A percentile compares a stretch with the other conserved stretches of the same genome.
phyloP scores from a whole-genome alignment of 2,329 filamentous ascomycete genomes.

The Aspergillus floridensis region DNA sequence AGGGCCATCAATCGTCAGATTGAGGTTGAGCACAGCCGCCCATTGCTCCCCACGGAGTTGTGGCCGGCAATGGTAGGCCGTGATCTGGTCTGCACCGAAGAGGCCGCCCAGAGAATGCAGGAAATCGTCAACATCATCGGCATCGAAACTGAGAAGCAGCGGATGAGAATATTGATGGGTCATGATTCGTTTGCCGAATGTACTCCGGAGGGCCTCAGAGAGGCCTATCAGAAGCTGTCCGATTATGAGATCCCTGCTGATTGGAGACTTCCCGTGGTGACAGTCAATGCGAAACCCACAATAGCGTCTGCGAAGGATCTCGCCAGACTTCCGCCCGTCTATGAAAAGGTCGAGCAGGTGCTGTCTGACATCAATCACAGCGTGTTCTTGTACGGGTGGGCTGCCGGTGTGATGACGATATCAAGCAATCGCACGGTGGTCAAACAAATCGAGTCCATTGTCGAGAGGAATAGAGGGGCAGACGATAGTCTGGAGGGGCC shows the following conservation, averaged over 20 bases:
- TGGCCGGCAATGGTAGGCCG: conserved; percentile 60
- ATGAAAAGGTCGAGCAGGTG: conserved; percentile 42
- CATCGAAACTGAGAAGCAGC: conserved; percentile 57
- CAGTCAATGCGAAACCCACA: conserved; percentile 51
- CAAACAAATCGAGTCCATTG: conserved; percentile 60
- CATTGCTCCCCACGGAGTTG: conserved; percentile 59
- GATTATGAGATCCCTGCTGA: conserved; percentile 53
- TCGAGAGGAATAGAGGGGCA: conserved; percentile 52
- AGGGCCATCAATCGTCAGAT: conserved; percentile 63
- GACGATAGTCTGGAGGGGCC: conserved; percentile 56
- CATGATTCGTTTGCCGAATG: conserved; percentile 39
- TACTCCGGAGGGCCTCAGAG: conserved; percentile 32
- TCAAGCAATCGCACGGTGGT: conserved; percentile 68
- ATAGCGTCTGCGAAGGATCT: conserved; percentile 32
- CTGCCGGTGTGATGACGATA: conserved; percentile 60
- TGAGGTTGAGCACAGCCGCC: conserved; percentile 60
- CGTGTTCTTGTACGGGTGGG: conserved; percentile 73
- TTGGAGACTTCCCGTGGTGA: conserved; percentile 61
- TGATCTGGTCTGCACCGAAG: conserved; percentile 63
- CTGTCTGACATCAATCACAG: conserved; percentile 64
- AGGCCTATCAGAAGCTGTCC: conserved; percentile 48
- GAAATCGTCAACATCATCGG: conserved; percentile 65
- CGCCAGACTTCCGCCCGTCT: conserved; percentile 47
- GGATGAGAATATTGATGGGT: conserved; percentile 60
- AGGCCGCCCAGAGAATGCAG: conserved; percentile 65